These are phyloP conservation scores for Petunia hybrid DNA, from an alignment of 305 asterid genomes.

Conservation along the genomic window DNA sequence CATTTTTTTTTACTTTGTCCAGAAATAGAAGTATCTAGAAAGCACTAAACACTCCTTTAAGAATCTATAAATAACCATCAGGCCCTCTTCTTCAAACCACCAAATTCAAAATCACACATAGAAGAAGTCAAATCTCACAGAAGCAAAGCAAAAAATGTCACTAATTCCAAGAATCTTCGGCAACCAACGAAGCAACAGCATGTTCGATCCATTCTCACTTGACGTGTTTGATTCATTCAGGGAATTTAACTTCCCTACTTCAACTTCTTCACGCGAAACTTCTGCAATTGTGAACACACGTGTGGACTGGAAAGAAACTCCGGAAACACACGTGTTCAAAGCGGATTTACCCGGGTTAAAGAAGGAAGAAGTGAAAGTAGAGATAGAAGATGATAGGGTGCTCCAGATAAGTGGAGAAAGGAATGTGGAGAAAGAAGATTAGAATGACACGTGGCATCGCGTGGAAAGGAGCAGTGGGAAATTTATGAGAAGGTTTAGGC, in stretches of 20 bases:
- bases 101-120: not conserved
- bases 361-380: constrained; percentile 41
- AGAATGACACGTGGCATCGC: constrained; percentile 37
- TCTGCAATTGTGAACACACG: constrained; percentile 30
- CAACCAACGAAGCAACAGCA: constrained; percentile 33
- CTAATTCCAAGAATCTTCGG: constrained; percentile 41
- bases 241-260: constrained; percentile 9
- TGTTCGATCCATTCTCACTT: constrained; percentile 38
- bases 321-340: constrained; percentile 39
- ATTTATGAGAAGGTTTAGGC: constrained; percentile 41
- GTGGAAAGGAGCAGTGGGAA: constrained; percentile 44
- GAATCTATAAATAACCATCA: not conserved
- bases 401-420: constrained; percentile 44
- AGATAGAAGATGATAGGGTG: constrained; percentile 36
- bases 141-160: constrained; percentile 30
- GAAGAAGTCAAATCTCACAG: not conserved
- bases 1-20: not conserved
- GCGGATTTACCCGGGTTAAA: constrained; percentile 44
- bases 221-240: constrained; percentile 38
- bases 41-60: not conserved
- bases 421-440: constrained; percentile 40
- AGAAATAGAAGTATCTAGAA: not conserved
- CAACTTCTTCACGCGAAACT: constrained; percentile 16
- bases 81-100: not conserved
- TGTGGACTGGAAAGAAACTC: constrained; percentile 47